A percentile compares a stretch with the other conserved stretches of the same genome.
These are phyloP conservation scores for Pseudogymnoascus sp. DNA, from an alignment of 2,329 filamentous ascomycete genomes.

Conservation along the genomic window DNA sequence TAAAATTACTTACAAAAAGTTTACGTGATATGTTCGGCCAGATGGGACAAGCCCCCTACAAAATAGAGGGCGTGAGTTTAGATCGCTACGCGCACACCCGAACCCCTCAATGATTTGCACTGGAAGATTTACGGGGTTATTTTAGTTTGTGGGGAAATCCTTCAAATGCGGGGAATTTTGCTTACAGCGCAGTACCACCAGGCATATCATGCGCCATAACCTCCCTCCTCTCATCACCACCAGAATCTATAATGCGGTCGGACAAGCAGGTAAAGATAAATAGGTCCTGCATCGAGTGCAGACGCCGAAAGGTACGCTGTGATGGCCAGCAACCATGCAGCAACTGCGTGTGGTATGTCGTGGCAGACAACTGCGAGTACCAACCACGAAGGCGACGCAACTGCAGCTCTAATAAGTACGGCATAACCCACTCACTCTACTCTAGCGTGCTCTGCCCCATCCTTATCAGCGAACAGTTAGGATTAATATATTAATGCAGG, in stretches of 20 bases:
- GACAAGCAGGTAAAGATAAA: constrained; percentile 10
- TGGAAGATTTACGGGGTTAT: not conserved
- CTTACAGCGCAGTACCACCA: not conserved
- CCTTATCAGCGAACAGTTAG: not conserved
- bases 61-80: not conserved
- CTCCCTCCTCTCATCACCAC: not conserved
- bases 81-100: not conserved
- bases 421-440: not conserved
- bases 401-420: constrained; percentile 6
- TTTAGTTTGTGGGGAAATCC: constrained; percentile 1
- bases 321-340: constrained; percentile 8
- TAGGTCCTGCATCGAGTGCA: constrained; percentile 9
- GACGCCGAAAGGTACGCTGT: constrained; percentile 9
- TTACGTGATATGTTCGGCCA: not conserved
- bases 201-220: not conserved
- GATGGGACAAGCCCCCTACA: not conserved
- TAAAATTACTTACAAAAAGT: not conserved
- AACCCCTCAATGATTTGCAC: not conserved
- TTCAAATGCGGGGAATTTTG: constrained; percentile 4
- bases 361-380: constrained; percentile 9
- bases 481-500: constrained; percentile 7
- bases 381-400: constrained; percentile 7
- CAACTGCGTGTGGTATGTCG: constrained; percentile 8
- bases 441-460: not conserved
- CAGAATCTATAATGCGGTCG: not conserved